These are phyloP conservation scores for Paxillus ammoniavirescens DNA, from an alignment of 768 basidiomycete genomes.

Conservation along the genomic window DNA sequence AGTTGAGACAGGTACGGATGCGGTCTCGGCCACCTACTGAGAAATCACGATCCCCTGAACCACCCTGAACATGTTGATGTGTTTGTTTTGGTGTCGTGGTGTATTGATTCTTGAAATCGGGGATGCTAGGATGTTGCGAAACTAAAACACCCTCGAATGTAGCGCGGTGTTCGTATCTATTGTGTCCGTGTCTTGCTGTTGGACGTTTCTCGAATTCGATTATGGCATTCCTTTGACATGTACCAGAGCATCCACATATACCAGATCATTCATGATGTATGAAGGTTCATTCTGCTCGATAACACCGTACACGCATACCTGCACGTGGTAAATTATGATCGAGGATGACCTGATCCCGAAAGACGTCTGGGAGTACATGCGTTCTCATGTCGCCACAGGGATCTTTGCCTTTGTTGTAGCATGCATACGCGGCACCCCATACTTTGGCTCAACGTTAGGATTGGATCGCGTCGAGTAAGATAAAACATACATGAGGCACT, in stretches of 20 bases:
- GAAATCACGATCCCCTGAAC: constrained; percentile 38
- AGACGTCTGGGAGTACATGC: not conserved
- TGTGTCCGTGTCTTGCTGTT: not conserved
- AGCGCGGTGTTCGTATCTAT: constrained; percentile 14
- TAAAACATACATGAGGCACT: constrained; percentile 21
- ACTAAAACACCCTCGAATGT: not conserved
- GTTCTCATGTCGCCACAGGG: constrained; percentile 14
- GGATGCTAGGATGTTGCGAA: constrained; percentile 12
- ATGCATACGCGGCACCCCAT: constrained; percentile 11
- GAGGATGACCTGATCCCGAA: constrained; percentile 1
- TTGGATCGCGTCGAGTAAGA: constrained; percentile 18
- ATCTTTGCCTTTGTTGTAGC: constrained; percentile 19
- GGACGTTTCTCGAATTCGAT: not conserved
- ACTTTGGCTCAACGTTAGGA: constrained; percentile 14
- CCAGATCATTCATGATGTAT: not conserved
- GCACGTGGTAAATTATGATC: not conserved
- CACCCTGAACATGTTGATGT: constrained; percentile 28
- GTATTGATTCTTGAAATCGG: constrained; percentile 7
- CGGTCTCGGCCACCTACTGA: constrained; percentile 47
- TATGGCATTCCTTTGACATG: constrained; percentile 5
- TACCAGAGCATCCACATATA: not conserved
- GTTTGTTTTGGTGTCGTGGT: constrained; percentile 10
- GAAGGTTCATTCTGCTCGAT: not conserved
- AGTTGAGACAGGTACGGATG: constrained; percentile 49
- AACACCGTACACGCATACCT: not conserved